phyloP scores from a whole-genome alignment of 2,329 filamentous ascomycete species.

The Aspergillus ochraceus region DNA sequence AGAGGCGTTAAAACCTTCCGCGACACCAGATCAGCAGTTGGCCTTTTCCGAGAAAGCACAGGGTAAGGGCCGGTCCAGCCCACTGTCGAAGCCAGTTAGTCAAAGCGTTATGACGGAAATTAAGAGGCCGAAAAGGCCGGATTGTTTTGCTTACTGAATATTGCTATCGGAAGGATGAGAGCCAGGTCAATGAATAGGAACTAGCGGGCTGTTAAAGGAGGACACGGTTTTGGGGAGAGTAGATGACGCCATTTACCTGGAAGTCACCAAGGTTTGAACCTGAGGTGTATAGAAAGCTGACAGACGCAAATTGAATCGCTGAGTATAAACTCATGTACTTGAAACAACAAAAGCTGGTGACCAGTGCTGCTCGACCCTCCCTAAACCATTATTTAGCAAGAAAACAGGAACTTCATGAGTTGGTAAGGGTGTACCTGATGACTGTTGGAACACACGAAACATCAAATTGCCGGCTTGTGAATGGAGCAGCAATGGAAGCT shows the following conservation, averaged over 20 bases:
- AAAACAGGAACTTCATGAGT: neutral
- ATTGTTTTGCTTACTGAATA: slow-evolving; percentile 67
- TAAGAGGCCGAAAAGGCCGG: neutral
- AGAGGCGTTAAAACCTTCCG: slow-evolving; percentile 88
- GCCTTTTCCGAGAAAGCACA: slow-evolving; percentile 75
- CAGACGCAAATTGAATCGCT: slow-evolving; percentile 97
- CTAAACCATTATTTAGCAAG: slow-evolving; percentile 43
- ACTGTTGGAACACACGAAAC: slow-evolving; percentile 93
- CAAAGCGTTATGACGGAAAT: neutral
- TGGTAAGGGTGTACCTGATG: slow-evolving; percentile 61
- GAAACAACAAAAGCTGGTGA: slow-evolving; percentile 99
- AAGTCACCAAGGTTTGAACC: slow-evolving; percentile 96
- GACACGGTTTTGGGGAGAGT: neutral
- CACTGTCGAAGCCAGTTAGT: slow-evolving; percentile 53
- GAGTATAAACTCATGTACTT: slow-evolving; percentile 99
- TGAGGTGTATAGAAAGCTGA: slow-evolving; percentile 92
- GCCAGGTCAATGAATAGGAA: slow-evolving; percentile 94
- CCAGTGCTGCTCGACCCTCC: slow-evolving; percentile 88
- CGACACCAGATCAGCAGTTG: slow-evolving; percentile 88
- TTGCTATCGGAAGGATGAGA: slow-evolving; percentile 91
- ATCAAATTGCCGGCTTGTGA: slow-evolving; percentile 92
- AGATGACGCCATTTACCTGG: slow-evolving; percentile 55
- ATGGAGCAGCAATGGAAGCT: slow-evolving; percentile 95
- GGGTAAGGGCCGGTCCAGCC: slow-evolving; percentile 89
- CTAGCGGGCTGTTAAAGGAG: slow-evolving; percentile 33